phyloP scores from a whole-genome alignment of 306 rosid species.

The Citrullus colocynthis region DNA sequence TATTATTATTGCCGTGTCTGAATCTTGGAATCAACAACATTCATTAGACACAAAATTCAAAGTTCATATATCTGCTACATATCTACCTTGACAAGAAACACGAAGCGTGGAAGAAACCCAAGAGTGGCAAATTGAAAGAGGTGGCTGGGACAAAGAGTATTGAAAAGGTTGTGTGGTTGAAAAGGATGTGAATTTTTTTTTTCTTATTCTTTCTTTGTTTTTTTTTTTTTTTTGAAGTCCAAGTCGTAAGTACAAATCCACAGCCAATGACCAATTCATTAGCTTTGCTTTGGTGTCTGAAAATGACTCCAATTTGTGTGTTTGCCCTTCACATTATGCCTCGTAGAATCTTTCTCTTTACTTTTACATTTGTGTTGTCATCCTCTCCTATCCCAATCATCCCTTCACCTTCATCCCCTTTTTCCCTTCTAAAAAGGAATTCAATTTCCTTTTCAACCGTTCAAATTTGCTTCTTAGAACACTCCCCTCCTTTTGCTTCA shows the following conservation, averaged over 20 bases:
- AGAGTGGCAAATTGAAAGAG: neutral
- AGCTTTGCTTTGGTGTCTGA: neutral
- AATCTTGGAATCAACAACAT: too few species aligned
- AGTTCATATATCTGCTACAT: neutral
- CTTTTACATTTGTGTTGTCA: neutral
- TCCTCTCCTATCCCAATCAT: neutral
- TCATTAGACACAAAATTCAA: neutral
- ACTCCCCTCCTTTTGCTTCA: neutral
- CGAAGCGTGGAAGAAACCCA: neutral
- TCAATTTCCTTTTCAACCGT: neutral
- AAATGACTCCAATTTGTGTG: neutral
- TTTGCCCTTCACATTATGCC: neutral
- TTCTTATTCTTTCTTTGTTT: too few species aligned
- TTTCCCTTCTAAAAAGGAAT: neutral
- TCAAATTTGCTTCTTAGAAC: neutral
- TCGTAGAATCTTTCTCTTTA: neutral
- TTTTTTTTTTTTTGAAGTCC: neutral
- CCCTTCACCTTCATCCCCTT: neutral
- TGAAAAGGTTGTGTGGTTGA: neutral
- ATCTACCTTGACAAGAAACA: neutral
- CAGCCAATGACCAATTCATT: neutral
- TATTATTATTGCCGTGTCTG: too few species aligned
- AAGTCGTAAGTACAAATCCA: neutral
- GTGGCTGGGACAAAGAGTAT: neutral
- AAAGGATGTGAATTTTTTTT: neutral